Evolutionary conservation across 371 early-diverging fungal species (phyloP), one percentile per base, ranked within the genome.

Genomic region (Lichtheimia ramosa): DNA sequence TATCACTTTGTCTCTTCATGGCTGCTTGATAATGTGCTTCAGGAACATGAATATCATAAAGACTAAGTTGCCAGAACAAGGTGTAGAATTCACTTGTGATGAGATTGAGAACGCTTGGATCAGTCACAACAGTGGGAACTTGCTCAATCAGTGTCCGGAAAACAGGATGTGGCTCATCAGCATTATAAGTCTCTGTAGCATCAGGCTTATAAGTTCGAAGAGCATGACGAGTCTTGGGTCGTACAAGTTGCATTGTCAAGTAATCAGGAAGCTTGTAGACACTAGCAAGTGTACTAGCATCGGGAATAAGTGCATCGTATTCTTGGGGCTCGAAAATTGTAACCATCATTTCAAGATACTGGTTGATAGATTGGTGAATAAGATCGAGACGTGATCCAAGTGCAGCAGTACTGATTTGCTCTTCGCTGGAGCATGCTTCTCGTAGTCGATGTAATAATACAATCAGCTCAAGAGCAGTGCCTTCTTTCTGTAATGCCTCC

Each of bases 1-100:
- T 63, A 21, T 79, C 73, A 12, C 65, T 71, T 43, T 89, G 85
- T 48, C 79, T 81, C 5, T 72, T 74, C 39, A 92, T 89, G 48
- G 93, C 90, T 6, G 78, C 73, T 48, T 80, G 63, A 75, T 96
- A 96, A 59, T 87, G 83, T 0, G 66, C 70, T 24, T 68, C 69
- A 8, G 96, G 96, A 13, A 91, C 86, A 54, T 82, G 74, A 7
- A 96, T 90, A 64, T 96, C 97, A 64, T 92, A 90, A 1, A 92
- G 65, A 3, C 82, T 72, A 34, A 96, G 69, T 51, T 89, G 88
- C 96, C 96, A 96, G 62, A 96, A 96, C 0, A 88, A 86, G 0
- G 83, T 78, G 59, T 86, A 95, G 70, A 96, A 95, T 57, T 88
- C 82, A 0, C 92, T 80, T 3, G 86, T 82, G 28, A 96, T 70